Base-by-base conservation (phyloP, 2,329 filamentous ascomycete species). In the Dothideomycetes sp. region DNA sequence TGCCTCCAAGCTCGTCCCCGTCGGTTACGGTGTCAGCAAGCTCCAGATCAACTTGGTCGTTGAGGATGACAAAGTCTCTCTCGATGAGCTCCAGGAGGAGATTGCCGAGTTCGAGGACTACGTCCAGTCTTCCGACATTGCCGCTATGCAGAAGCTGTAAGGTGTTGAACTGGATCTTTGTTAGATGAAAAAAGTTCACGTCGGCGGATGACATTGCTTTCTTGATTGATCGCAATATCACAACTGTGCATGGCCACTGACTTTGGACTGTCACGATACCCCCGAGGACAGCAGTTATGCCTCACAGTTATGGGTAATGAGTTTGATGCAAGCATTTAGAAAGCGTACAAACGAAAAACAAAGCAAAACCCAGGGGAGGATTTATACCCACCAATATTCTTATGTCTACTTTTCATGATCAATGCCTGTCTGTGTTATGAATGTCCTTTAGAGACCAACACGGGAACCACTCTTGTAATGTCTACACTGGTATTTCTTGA, bases 11-110 rank as follows among this genome's bases (percentile, higher is more conserved):
- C 73, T 94, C 51, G 81, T 94, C 38, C 66, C 88, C 52, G 81
- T 98, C 57, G 89, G 88, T 60, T 98, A 85, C 76, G 91, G 91
- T 75, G 93, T 98, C 75, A 91, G 84, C 77, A 96, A 96, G 79
- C 80, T 98, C 50, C 89, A 96, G 78, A 94, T 98, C 74, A 96
- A 85, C 81, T 69, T 96, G 55, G 87, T 96, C 56, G 73, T 96
- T 51, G 91, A 96, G 75, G 91, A 98, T 64, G 89, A 96, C 53
- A 95, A 95, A 78, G 67, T 98, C 62, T 88, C 84, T 53, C 65
- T 84, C 51, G 77, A 82, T 55, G 89, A 95, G 49, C 80, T 98
- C 54, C 78, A 94, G 75, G 79, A 85, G 63, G 59, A 84, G 72
- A 93, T 96, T 58, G 76, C 78, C 60, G 84, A 76, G 53, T 76